Evolutionary conservation across 306 rosid species (phyloP).

Genomic region (Vachellia collinsii): DNA sequence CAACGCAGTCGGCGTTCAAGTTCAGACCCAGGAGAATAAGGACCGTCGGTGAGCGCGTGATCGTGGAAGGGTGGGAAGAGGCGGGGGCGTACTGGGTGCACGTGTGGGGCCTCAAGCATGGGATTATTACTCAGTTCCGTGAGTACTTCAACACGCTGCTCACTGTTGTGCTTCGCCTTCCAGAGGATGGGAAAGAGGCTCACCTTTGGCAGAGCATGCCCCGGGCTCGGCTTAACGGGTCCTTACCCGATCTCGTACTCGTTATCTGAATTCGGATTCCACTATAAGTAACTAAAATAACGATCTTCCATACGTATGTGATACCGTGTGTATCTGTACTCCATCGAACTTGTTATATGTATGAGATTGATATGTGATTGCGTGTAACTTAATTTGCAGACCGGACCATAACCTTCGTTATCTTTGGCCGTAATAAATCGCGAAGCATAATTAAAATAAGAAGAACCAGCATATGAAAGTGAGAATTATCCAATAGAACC

Average conservation of each 20-base stretch:
- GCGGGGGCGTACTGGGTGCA: not conserved
- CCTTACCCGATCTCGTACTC: not conserved
- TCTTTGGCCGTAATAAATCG: not conserved
- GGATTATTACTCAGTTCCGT: not conserved
- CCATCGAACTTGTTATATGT: too few species aligned
- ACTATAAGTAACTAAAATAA: not conserved
- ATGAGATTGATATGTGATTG: too few species aligned
- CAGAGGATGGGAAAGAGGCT: not conserved
- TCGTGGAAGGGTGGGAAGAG: not conserved
- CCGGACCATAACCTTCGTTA: not conserved
- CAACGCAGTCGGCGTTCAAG: not conserved
- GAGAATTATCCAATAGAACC: too few species aligned
- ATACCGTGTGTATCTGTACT: too few species aligned
- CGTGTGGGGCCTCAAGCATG: not conserved
- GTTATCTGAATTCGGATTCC: not conserved
- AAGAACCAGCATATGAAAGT: too few species aligned
- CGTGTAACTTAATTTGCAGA: not conserved
- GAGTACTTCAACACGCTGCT: slow-evolving; percentile 1
- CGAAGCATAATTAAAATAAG: not conserved
- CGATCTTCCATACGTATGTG: not conserved
- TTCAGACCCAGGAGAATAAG: not conserved
- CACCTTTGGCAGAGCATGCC: not conserved
- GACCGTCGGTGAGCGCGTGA: not conserved
- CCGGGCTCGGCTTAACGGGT: not conserved
- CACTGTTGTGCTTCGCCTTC: not conserved